A percentile compares a stretch with the other conserved stretches of the same genome.
These are phyloP conservation scores for Daphne laureola DNA, from an alignment of 441 rosid genomes.

Conservation along the genomic window DNA sequence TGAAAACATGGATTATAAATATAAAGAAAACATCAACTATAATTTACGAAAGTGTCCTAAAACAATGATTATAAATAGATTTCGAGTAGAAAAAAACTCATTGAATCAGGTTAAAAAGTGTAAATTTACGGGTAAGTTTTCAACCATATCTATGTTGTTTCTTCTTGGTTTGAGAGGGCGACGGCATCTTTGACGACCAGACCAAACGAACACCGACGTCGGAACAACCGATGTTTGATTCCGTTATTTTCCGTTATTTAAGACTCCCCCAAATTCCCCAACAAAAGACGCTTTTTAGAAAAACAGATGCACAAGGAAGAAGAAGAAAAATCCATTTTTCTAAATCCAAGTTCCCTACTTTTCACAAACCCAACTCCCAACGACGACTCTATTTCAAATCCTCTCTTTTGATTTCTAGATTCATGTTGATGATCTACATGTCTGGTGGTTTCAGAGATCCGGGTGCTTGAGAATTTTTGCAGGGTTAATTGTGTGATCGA, in stretches of 20 bases:
- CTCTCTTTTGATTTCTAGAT: neutral
- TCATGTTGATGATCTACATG: neutral
- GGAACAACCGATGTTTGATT: neutral
- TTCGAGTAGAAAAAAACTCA: too few relatives aligned
- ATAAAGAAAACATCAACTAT: too few relatives aligned
- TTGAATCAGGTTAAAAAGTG: too few relatives aligned
- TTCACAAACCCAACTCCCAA: neutral
- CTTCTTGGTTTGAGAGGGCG: too few relatives aligned
- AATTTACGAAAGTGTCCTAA: too few relatives aligned
- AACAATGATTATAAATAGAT: too few relatives aligned
- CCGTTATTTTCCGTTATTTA: constrained; percentile 13
- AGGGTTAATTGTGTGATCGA: constrained; percentile 7
- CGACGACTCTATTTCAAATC: neutral
- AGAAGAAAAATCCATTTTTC: neutral
- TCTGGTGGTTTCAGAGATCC: constrained; percentile 9
- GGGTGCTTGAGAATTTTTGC: constrained; percentile 8
- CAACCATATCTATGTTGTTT: too few relatives aligned
- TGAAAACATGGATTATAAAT: too few relatives aligned
- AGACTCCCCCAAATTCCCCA: neutral
- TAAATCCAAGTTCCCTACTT: neutral
- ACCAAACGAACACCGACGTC: neutral
- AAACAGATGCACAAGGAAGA: constrained; percentile 1
- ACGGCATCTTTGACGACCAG: neutral
- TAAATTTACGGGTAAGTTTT: too few relatives aligned
- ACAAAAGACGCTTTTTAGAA: constrained; percentile 10